phyloP scores from a whole-genome alignment of 2,329 filamentous ascomycete species.

The Talaromyces sp. region DNA sequence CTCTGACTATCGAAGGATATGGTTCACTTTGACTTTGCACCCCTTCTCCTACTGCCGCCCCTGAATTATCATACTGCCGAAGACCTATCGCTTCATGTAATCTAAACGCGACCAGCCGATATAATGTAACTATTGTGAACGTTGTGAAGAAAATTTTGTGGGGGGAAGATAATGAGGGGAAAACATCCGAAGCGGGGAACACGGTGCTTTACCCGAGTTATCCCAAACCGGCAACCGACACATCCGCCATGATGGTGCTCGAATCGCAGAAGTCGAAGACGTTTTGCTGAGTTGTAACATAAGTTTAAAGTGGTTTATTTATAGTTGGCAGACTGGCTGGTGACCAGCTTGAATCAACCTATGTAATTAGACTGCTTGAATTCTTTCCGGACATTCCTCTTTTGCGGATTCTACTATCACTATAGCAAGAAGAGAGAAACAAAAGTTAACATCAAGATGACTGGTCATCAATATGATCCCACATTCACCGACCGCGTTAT shows the following conservation, averaged over 20 bases:
- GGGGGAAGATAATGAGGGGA: slow-evolving; percentile 4
- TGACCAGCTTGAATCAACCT: background rate
- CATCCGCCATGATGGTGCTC: background rate
- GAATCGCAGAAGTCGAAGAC: background rate
- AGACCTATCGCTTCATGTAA: background rate
- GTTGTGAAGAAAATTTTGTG: background rate
- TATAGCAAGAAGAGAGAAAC: background rate
- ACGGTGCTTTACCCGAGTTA: slow-evolving; percentile 6
- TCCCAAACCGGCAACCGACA: background rate
- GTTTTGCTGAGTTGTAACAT: background rate
- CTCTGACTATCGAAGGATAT: background rate
- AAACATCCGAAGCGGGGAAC: slow-evolving; percentile 10
- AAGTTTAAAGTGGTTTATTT: background rate
- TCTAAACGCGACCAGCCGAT: background rate
- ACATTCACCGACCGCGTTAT: slow-evolving; percentile 67
- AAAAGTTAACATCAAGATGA: slow-evolving; percentile 2
- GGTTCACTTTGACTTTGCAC: background rate
- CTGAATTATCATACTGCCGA: background rate
- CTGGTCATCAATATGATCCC: slow-evolving; percentile 33
- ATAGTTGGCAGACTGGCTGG: background rate
- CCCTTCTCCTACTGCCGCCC: background rate
- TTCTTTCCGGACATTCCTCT: background rate
- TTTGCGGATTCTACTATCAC: background rate
- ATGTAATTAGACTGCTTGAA: background rate
- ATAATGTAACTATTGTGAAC: background rate